phyloP scores from a whole-genome alignment of 164 flowering plant genomes.

The Liriodendron chinense region DNA sequence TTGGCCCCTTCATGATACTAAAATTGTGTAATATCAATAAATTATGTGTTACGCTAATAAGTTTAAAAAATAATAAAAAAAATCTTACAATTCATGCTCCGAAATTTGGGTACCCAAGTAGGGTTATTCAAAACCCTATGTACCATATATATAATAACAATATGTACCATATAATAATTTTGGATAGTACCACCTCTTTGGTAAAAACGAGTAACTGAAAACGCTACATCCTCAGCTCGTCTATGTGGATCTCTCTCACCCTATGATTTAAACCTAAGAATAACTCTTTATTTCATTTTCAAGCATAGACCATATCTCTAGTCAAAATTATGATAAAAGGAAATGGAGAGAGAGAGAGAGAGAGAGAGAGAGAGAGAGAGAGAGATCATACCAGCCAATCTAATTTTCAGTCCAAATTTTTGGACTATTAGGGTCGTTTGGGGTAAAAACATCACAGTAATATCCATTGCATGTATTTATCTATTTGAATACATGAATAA shows the following conservation, averaged over 20 bases:
- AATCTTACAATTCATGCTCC: too few relatives aligned
- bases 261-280: conserved; percentile 35
- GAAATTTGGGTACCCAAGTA: too few relatives aligned
- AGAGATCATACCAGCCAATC: conserved; percentile 29
- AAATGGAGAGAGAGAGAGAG: neutral
- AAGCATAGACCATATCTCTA: neutral
- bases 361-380: neutral
- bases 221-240: conserved; percentile 42
- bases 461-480: conserved; percentile 44
- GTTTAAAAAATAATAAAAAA: neutral
- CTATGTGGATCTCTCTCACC: conserved; percentile 34
- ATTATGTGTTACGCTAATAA: too few relatives aligned
- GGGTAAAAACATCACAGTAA: conserved; percentile 29
- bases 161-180: conserved; percentile 43
- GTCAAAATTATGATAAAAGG: neutral
- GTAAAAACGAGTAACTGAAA: conserved; percentile 35
- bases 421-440: conserved; percentile 22
- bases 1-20: conserved; percentile 15
- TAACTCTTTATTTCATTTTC: neutral
- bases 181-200: conserved; percentile 36
- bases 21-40: neutral
- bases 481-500: conserved; percentile 2
- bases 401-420: conserved; percentile 43
- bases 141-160: too few relatives aligned
- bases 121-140: too few relatives aligned